These are phyloP conservation scores for Pachysandra terminalis DNA, from an alignment of 164 flowering plant genomes.

Conservation along the genomic window DNA sequence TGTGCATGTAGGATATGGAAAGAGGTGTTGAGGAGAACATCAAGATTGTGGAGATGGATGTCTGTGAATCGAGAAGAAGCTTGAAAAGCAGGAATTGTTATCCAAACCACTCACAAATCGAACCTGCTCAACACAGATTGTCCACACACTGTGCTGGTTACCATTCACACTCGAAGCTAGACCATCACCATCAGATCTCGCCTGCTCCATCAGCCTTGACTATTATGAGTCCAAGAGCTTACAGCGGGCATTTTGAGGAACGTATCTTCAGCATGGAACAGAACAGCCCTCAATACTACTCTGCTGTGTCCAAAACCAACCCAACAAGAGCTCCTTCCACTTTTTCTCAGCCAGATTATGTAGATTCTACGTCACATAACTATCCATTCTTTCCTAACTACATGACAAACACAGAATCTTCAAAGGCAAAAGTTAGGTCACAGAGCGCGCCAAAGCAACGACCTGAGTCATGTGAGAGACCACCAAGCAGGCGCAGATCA, in stretches of 20 bases:
- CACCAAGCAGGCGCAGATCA: constrained; percentile 55
- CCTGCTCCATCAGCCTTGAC: constrained; percentile 73
- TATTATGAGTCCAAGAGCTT: constrained; percentile 70
- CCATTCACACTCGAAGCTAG: constrained; percentile 34
- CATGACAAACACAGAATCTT: constrained; percentile 95
- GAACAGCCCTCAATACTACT: constrained; percentile 74
- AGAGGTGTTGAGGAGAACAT: constrained; percentile 71
- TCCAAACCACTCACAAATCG: constrained; percentile 38
- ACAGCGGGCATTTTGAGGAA: constrained; percentile 79
- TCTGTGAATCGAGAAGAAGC: constrained; percentile 48
- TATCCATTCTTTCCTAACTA: constrained; percentile 74
- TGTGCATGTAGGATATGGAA: constrained; percentile 45
- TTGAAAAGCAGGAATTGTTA: constrained; percentile 56
- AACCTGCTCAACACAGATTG: constrained; percentile 42
- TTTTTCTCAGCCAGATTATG: constrained; percentile 52
- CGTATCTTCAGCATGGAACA: constrained; percentile 61
- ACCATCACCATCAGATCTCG: constrained; percentile 42
- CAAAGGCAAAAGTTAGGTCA: constrained; percentile 79
- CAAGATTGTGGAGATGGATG: constrained; percentile 87
- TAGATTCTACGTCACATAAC: constrained; percentile 61
- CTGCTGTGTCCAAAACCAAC: constrained; percentile 57
- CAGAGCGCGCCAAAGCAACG: constrained; percentile 95
- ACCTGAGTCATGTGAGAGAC: constrained; percentile 72
- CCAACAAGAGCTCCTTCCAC: constrained; percentile 39
- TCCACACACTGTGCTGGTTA: constrained; percentile 35